Evolutionary conservation across 2,329 filamentous ascomycete species (phyloP), one percentile per base, ranked within the genome.

Genomic region (Neofusicoccum kwambonambiense): DNA sequence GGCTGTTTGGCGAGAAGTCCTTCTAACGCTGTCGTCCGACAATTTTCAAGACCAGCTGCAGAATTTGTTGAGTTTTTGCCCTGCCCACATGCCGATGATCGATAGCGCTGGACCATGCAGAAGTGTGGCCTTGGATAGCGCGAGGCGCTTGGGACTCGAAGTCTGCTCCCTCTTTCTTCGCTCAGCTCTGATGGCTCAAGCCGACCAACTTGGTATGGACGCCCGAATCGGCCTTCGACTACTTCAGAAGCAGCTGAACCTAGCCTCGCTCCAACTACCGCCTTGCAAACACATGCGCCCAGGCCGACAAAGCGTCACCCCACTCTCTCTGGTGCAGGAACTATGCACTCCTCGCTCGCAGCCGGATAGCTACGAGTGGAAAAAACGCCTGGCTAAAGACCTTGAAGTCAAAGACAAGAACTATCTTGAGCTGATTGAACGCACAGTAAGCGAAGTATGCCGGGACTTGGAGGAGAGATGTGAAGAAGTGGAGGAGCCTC

Each of bases 391-490:
- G 11, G 74, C 76, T 0, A 73, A 77, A 7, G 77, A 80, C 12
- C 73, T 87, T 6, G 68, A 76, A 22, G 70, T 68, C 27, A 73
- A 77, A 22, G 73, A 66, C 42, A 74, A 73, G 13, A 74, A 77
- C 31, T 80, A 83, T 37, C 76, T 83, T 7, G 77, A 82, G n/a
- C 75, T 73, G 1, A 74, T 87, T 8, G 72, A 84, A 34, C 76
- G 78, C 9, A 78, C 82, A 19, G 80, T 88, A 15, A 78, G 81
- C 15, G 79, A 83, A 39, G 81, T 84, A 12, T 87, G 85, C 69
- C 78, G 80, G 27, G 84, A 86, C 64, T 76, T 88, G 1, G 86
- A 88, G 68, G 75, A 74, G 9, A 81, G 86, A 7, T 88, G 86
- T 69, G 78, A 82, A 39, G 80, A 79, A 37, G 78, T 84, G 2